phyloP scores from a whole-genome alignment of 2,329 filamentous ascomycete species.

The Ascochyta lentis region DNA sequence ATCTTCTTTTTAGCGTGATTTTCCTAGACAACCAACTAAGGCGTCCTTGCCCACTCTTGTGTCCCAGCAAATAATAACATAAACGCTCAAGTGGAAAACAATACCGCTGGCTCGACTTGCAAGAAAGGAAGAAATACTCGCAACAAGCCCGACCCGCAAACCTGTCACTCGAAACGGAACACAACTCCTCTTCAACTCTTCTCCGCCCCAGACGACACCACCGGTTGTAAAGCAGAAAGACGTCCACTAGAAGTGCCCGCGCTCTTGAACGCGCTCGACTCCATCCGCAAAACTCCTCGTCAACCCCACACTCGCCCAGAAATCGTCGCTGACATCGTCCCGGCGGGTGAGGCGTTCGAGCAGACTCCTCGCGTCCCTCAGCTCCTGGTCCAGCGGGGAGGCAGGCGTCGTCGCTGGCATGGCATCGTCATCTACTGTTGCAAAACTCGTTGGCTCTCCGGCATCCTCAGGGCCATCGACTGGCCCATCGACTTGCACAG shows the following conservation, averaged over 20 bases:
- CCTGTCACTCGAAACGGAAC: not conserved
- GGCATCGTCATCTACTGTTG: conserved; percentile 28
- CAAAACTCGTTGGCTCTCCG: conserved; percentile 8
- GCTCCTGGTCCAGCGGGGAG: conserved; percentile 45
- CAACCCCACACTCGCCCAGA: conserved; percentile 67
- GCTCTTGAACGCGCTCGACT: conserved; percentile 44
- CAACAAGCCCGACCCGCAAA: conserved; percentile 11
- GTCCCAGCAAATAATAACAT: not conserved
- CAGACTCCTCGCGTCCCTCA: conserved; percentile 74
- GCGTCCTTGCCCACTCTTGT: not conserved
- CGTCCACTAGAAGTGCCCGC: conserved; percentile 34
- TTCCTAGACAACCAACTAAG: not conserved
- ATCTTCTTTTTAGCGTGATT: conserved; percentile 5
- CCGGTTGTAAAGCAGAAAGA: not conserved
- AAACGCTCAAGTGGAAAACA: conserved; percentile 9
- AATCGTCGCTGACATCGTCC: conserved; percentile 80
- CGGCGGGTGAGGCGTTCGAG: conserved; percentile 72
- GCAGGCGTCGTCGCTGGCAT: conserved; percentile 15
- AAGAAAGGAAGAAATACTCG: not conserved
- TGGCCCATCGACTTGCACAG: conserved; percentile 23
- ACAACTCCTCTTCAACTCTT: not conserved
- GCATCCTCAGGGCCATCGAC: conserved; percentile 23
- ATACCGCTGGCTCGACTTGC: not conserved
- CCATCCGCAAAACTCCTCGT: conserved; percentile 43
- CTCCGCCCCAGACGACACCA: not conserved